Evolutionary conservation across 108 stramenopile genomes (phyloP), one percentile per base, ranked within the genome.

Genomic region (Discostella pseudostelligera): DNA sequence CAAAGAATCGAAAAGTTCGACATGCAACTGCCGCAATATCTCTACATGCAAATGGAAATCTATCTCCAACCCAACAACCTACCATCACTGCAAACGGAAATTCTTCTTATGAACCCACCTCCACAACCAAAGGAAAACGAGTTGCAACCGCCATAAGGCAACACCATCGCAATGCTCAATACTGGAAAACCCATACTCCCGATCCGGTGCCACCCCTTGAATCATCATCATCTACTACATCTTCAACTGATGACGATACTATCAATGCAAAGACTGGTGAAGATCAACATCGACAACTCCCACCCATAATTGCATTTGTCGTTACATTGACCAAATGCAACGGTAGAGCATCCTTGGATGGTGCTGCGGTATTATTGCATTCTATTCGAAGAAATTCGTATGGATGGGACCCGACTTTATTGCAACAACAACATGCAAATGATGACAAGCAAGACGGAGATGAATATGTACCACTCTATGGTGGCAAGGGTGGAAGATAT

Each of bases 351-450:
- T 22, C 39, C 1, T 22, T 78, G 37, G 77, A 78, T 69, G 77
- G 77, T 1, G 72, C 77, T 39, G 72, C 72, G 16, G 67, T 74
- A 12, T 56, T 78, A 44, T 20, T 74, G 72, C 77, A 78, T 69
- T 74, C 67, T 4, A 74, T 78, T 40, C 46, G 76, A 36, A 45
- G 76, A 8, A 77, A 77, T 65, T 65, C 63, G 0, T 65, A 65
- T 17, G 76, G 76, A 2, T 77, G 76, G 76, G 55, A 40, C 8
- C 55, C 76, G 16, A 42, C 64, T 26, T 17, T 59, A n/a, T 5
- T 14, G 25, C 68, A 69, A 39, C 32, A 37, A 57, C 14, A 21
- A 69, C 8, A 46, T n/a, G n/a, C n/a, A n/a, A n/a, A 46, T 0
- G 24, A 21, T 13, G 16, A 10, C 57, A 22, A 32, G 1, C 1